Evolutionary conservation across 345 rosid genomes (phyloP).

Genomic region (Raphanus sativus): DNA sequence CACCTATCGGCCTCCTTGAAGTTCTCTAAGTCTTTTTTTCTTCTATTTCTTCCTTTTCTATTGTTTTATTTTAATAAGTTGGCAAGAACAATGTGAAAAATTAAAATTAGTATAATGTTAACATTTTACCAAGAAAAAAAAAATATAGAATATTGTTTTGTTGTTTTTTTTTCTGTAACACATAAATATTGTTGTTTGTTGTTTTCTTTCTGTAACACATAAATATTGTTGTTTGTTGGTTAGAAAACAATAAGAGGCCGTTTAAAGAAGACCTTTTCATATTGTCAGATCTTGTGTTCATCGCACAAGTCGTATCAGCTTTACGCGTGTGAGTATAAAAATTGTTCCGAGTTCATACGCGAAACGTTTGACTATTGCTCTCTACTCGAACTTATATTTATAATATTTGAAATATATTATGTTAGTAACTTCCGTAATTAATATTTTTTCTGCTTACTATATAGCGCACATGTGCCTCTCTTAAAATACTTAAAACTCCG

Average conservation of each 20-base stretch:
- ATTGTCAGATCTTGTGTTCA: constrained; percentile 32
- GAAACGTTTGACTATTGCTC: constrained; percentile 25
- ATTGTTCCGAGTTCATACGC: constrained; percentile 22
- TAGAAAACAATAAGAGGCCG: background rate
- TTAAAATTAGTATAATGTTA: no score
- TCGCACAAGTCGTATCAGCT: constrained; percentile 25
- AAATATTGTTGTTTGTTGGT: background rate
- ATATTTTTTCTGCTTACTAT: background rate
- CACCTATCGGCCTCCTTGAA: no score
- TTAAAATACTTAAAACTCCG: background rate
- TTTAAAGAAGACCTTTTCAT: constrained; percentile 2
- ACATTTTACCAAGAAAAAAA: no score
- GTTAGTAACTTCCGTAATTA: background rate
- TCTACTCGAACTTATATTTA: background rate
- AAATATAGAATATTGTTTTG: no score
- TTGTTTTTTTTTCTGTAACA: no score
- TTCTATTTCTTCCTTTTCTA: no score
- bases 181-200: no score
- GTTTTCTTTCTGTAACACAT: no score
- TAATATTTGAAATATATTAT: background rate
- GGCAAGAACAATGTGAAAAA: no score
- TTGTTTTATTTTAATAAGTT: no score
- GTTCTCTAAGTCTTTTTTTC: no score
- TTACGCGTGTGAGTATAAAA: constrained; percentile 31
- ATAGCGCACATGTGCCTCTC: constrained; percentile 20